phyloP scores from a whole-genome alignment of 179 eudicot species.

The Monotropa hypopitys region DNA sequence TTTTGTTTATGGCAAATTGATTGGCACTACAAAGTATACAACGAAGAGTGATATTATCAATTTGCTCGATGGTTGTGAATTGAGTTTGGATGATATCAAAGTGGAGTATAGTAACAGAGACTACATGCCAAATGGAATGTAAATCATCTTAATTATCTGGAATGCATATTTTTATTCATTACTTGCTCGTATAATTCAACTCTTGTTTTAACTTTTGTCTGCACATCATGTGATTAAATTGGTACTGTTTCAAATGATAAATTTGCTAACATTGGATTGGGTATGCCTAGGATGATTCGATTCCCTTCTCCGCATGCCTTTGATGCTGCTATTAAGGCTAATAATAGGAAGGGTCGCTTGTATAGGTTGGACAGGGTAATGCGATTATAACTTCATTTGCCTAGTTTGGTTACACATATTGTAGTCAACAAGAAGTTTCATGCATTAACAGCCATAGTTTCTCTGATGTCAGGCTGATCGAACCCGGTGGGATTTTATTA shows the following conservation, averaged over 20 bases:
- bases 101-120: conserved; percentile 29
- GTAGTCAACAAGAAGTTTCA: neutral
- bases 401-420: neutral
- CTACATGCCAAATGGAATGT: conserved; percentile 39
- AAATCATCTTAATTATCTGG: conserved; percentile 10
- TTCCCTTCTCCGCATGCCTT: conserved; percentile 35
- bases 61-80: conserved; percentile 41
- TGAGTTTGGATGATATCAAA: conserved; percentile 49
- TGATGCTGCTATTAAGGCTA: conserved; percentile 27
- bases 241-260: neutral
- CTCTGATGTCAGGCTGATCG: conserved; percentile 38
- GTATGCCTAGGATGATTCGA: conserved; percentile 41
- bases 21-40: conserved; percentile 30
- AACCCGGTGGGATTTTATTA: conserved; percentile 31
- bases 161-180: neutral
- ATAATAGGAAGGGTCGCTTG: conserved; percentile 34
- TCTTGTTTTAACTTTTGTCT: neutral
- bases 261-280: neutral
- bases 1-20: conserved; percentile 35
- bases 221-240: neutral
- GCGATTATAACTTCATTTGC: neutral
- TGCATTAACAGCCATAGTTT: conserved; percentile 4
- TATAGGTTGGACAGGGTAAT: conserved; percentile 45
- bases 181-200: neutral
- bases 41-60: conserved; percentile 43